Percentiles rank a stretch among this genome's conserved stretches.
Conservation (phyloP, 2,329 filamentous ascomycete genomes). For the Ascochyta lentis region DNA sequence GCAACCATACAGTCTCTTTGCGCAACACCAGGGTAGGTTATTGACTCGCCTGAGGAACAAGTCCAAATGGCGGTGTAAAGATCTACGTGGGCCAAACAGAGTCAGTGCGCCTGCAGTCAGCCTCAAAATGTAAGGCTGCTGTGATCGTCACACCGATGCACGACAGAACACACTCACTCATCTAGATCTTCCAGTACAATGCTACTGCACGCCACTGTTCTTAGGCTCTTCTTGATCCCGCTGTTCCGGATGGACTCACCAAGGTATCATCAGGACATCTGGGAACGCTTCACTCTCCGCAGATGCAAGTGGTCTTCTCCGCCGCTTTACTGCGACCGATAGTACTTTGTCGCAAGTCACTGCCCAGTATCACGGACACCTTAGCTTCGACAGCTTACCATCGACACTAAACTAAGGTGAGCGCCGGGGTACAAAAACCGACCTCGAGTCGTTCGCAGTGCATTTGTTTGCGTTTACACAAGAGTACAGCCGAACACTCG, state of each 20-base stretch:
- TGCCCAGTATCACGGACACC: background rate
- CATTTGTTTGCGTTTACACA: background rate
- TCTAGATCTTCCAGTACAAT: background rate
- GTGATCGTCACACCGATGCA: constrained; percentile 9
- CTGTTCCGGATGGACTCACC: background rate
- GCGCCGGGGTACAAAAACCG: background rate
- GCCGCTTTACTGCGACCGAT: background rate
- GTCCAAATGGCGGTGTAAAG: constrained; percentile 14
- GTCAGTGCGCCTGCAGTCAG: constrained; percentile 16
- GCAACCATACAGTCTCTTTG: background rate
- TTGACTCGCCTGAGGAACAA: background rate
- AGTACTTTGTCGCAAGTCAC: background rate
- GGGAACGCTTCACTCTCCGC: background rate
- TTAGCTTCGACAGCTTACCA: background rate
- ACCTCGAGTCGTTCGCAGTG: background rate
- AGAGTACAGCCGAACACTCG: background rate
- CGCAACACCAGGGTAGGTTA: background rate
- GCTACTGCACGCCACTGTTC: background rate
- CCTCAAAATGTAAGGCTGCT: constrained; percentile 10
- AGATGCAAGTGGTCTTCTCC: background rate
- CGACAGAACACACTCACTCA: background rate
- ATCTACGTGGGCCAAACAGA: constrained; percentile 12
- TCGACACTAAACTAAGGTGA: background rate
- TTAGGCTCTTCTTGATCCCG: background rate
- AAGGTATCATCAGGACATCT: too few relatives aligned